Evolutionary conservation across 352 stramenopile genomes (phyloP).

Genomic region (Phytophthora fragariae): DNA sequence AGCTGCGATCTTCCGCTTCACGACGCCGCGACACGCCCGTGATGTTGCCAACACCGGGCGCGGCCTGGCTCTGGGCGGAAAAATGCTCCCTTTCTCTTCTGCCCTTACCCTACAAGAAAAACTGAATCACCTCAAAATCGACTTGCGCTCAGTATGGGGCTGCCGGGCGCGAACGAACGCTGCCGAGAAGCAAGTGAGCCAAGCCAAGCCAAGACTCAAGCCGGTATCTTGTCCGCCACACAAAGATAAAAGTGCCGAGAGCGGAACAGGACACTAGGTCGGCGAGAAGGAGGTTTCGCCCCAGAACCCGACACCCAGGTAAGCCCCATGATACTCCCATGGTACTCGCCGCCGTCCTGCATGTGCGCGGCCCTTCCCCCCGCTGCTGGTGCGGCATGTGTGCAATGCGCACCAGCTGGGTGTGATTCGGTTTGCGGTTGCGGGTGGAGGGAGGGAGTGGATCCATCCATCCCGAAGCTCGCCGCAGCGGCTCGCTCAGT

Average conservation of each 20-base stretch:
- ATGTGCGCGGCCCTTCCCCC: background rate
- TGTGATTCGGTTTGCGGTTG: conserved; percentile 38
- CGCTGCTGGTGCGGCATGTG: conserved; percentile 10
- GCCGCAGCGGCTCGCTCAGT: conserved; percentile 1
- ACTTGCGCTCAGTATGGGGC: conserved; percentile 35
- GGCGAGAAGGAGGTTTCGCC: conserved; percentile 13
- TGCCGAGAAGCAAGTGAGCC: conserved; percentile 10
- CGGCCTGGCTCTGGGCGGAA: conserved; percentile 20
- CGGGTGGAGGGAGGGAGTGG: conserved; percentile 20
- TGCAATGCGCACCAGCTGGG: conserved; percentile 41
- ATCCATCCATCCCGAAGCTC: conserved; percentile 39
- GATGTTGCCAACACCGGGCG: conserved; percentile 33
- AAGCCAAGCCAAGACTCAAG: conserved; percentile 15
- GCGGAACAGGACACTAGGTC: conserved; percentile 30
- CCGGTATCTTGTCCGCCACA: conserved; percentile 39
- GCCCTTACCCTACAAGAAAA: conserved; percentile 41
- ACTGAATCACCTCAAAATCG: conserved; percentile 36
- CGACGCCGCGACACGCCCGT: conserved; percentile 37
- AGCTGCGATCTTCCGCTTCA: conserved; percentile 36
- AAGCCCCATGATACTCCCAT: conserved; percentile 8
- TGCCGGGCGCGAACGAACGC: conserved; percentile 23
- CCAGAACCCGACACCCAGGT: conserved; percentile 34
- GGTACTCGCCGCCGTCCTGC: conserved; percentile 9
- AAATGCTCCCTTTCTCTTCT: conserved; percentile 21
- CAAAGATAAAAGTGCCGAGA: conserved; percentile 43